A percentile compares a stretch with the other conserved stretches of the same genome.
These are phyloP conservation scores for Ceratobasidium sp. DNA, from an alignment of 1,284 basidiomycete species.

Conservation along the genomic window DNA sequence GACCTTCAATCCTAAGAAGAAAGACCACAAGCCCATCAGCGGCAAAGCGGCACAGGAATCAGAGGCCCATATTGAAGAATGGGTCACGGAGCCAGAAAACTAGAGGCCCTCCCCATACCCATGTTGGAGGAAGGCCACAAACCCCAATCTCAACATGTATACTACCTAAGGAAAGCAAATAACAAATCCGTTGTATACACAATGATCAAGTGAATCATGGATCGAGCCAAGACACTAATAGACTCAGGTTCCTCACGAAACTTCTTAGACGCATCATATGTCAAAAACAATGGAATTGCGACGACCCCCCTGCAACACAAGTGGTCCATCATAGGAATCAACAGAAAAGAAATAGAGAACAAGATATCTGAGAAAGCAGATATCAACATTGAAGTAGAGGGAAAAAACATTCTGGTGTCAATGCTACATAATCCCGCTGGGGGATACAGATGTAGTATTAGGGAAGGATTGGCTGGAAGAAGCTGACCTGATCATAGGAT, in stretches of 20 bases:
- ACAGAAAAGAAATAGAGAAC: background rate
- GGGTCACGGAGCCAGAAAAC: background rate
- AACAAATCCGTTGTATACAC: background rate
- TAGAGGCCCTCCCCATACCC: background rate
- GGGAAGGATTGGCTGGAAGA: background rate
- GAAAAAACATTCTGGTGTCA: background rate
- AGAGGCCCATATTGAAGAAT: background rate
- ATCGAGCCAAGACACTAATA: background rate
- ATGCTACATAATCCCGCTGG: background rate
- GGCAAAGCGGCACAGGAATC: background rate
- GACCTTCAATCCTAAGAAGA: background rate
- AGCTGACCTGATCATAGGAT: background rate
- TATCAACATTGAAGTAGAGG: background rate
- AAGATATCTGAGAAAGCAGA: background rate
- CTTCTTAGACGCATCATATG: background rate
- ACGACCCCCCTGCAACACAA: background rate
- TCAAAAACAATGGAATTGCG: background rate
- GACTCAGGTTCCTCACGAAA: background rate
- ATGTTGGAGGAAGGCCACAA: background rate
- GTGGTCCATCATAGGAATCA: background rate
- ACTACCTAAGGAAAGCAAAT: background rate
- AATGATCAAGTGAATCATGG: background rate
- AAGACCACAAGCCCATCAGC: too few species aligned
- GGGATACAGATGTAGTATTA: background rate
- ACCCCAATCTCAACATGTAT: background rate